These are phyloP conservation scores for Zygoascus flipseniorum DNA, from an alignment of 805 yeast species.

Conservation along the genomic window DNA sequence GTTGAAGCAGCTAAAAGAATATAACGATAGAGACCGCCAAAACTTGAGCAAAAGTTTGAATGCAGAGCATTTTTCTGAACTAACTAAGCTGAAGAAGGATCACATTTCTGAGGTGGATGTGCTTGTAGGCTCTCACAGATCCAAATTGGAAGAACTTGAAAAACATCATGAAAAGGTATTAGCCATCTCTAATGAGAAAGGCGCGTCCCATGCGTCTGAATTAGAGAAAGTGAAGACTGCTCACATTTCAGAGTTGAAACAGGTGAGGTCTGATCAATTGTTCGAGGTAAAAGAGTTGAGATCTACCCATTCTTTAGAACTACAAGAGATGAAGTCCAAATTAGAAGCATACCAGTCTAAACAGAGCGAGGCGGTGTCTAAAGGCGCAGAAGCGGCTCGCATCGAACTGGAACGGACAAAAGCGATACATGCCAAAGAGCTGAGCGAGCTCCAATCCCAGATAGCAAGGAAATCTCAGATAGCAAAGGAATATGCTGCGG, in stretches of 20 bases:
- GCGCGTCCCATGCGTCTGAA: too few species aligned
- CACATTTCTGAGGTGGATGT: background rate
- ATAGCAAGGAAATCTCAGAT: background rate
- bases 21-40: constrained; percentile 4
- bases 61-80: background rate
- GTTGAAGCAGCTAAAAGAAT: background rate
- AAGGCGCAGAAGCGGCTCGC: background rate
- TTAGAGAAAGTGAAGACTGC: too few species aligned
- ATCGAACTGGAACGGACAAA: background rate
- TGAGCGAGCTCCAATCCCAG: background rate
- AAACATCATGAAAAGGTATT: too few species aligned
- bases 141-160: background rate
- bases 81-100: background rate
- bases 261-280: background rate
- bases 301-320: background rate
- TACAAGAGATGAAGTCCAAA: background rate
- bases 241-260: background rate
- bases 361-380: background rate
- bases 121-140: background rate
- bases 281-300: background rate
- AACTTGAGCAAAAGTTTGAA: background rate
- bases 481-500: background rate
- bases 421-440: background rate
- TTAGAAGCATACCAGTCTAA: background rate
- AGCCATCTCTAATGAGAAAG: too few species aligned